These are phyloP conservation scores for Suillus clintonianus DNA, from an alignment of 768 basidiomycete species.

Conservation along the genomic window DNA sequence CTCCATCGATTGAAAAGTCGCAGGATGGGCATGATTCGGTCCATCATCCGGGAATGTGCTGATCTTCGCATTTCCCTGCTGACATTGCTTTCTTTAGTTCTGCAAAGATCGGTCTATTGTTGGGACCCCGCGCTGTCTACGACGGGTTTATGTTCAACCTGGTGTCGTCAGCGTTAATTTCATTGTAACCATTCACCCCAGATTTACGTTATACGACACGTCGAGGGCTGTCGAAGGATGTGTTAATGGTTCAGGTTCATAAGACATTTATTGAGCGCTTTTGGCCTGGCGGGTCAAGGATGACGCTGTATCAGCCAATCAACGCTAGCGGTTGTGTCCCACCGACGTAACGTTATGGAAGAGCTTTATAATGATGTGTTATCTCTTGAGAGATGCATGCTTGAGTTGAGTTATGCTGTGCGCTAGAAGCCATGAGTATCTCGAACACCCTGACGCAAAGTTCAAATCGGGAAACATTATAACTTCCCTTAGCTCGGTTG, in stretches of 20 bases:
- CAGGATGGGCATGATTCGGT: not conserved
- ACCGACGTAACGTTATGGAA: not conserved
- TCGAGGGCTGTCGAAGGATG: not conserved
- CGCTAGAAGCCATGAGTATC: not conserved
- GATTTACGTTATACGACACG: constrained; percentile 3
- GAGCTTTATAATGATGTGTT: not conserved
- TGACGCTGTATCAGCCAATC: constrained; percentile 4
- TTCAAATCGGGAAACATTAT: not conserved
- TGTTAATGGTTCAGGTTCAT: not conserved
- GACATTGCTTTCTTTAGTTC: not conserved
- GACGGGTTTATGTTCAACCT: not conserved
- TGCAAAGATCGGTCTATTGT: not conserved
- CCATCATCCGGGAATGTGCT: not conserved
- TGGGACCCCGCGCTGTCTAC: not conserved
- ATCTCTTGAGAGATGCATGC: not conserved
- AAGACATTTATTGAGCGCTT: not conserved
- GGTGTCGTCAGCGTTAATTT: not conserved
- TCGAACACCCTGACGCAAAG: not conserved
- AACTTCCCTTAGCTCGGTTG: not conserved
- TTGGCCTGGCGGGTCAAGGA: not conserved
- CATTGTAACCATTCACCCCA: not conserved
- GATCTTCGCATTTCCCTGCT: not conserved
- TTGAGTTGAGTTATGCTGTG: not conserved
- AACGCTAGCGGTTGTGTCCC: not conserved
- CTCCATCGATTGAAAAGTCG: not conserved